These are phyloP conservation scores for Odontarrhena argentea DNA, from an alignment of 345 rosid genomes.

Conservation along the genomic window DNA sequence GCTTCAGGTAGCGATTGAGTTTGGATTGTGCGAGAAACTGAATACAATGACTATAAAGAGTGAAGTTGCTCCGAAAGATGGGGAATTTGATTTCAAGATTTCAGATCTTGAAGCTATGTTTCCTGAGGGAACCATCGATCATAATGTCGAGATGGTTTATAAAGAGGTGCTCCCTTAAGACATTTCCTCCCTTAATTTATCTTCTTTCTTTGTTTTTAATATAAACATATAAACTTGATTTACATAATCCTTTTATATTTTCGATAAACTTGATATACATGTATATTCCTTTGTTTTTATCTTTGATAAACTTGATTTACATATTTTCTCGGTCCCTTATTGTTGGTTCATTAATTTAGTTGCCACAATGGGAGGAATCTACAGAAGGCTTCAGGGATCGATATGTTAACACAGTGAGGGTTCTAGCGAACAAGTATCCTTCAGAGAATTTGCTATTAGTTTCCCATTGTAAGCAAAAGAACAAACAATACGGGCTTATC, in stretches of 20 bases:
- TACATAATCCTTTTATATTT: too few relatives aligned
- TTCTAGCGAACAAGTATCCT: conserved; percentile 77
- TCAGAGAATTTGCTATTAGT: conserved; percentile 75
- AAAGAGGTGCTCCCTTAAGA: conserved; percentile 48
- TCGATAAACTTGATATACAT: too few relatives aligned
- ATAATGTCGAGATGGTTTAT: conserved; percentile 46
- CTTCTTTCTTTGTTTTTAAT: too few relatives aligned
- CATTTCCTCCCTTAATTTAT: too few relatives aligned
- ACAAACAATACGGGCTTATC: background rate
- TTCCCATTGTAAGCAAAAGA: conserved; percentile 72
- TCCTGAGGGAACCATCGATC: conserved; percentile 68
- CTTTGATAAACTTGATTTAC: too few relatives aligned
- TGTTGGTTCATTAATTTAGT: conserved; percentile 42
- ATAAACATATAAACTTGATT: too few relatives aligned
- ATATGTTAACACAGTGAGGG: conserved; percentile 53
- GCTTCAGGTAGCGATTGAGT: conserved; percentile 68
- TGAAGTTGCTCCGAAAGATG: conserved; percentile 63
- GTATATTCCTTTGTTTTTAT: too few relatives aligned
- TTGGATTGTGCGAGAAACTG: conserved; percentile 80
- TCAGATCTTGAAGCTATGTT: conserved; percentile 62
- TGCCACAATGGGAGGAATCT: conserved; percentile 78
- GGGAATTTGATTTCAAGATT: conserved; percentile 54
- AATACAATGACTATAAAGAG: conserved; percentile 56
- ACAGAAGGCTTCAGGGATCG: conserved; percentile 50
- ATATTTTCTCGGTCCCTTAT: background rate